Conservation (phyloP, 1,139 yeast genomes). For the Chernovozyma aurita region DNA sequence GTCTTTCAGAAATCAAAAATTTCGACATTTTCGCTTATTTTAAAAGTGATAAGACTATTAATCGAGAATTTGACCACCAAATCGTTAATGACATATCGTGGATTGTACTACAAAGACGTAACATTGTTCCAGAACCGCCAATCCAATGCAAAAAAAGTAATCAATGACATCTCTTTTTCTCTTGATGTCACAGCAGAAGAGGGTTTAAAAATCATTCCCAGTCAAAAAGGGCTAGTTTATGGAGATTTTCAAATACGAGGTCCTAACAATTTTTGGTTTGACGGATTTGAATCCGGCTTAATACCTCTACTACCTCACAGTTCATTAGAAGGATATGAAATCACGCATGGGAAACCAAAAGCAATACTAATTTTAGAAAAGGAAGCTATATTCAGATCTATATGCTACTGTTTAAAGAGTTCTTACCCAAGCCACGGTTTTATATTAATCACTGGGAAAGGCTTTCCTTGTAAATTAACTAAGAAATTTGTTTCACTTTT, state of each 20-base stretch:
- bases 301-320: slow-evolving; percentile 13
- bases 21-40: slow-evolving; percentile 11
- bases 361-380: slow-evolving; percentile 59
- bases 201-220: slow-evolving; percentile 46
- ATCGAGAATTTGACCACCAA: slow-evolving; percentile 14
- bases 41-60: slow-evolving; percentile 17
- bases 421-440: slow-evolving; percentile 9
- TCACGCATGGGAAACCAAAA: background rate
- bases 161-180: slow-evolving; percentile 31
- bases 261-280: background rate
- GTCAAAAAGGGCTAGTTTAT: slow-evolving; percentile 60
- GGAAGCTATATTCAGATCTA: slow-evolving; percentile 47
- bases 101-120: slow-evolving; percentile 63
- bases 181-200: slow-evolving; percentile 18
- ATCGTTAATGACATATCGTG: slow-evolving; percentile 49
- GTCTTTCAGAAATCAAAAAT: background rate
- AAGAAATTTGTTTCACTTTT: slow-evolving; percentile 18
- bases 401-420: slow-evolving; percentile 19
- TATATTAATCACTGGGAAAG: slow-evolving; percentile 58
- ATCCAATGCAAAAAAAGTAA: slow-evolving; percentile 32
- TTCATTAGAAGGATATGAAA: background rate
- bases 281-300: slow-evolving; percentile 9
- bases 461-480: slow-evolving; percentile 50
- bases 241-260: slow-evolving; percentile 28
- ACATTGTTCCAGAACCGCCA: slow-evolving; percentile 46